Evolutionary conservation across 2,329 filamentous ascomycete species (phyloP).

Genomic region (Sporothrix euskadiensis): DNA sequence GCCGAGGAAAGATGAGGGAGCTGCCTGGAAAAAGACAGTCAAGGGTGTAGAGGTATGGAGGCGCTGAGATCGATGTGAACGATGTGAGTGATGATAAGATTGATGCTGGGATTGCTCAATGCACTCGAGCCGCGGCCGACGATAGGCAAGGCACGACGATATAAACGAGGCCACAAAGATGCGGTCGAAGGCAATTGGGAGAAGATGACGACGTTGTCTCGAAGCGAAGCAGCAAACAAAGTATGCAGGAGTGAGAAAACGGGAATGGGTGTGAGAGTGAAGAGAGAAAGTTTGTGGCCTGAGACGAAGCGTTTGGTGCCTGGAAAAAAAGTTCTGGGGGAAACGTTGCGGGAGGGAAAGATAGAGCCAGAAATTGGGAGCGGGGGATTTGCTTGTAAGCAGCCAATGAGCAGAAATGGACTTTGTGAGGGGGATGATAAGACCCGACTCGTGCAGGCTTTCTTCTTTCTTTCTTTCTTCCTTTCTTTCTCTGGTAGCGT

Average conservation of each 20-base stretch:
- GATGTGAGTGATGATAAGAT: background rate
- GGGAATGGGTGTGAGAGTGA: background rate
- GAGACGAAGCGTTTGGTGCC: slow-evolving; percentile 28
- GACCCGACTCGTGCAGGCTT: background rate
- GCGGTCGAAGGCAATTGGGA: background rate
- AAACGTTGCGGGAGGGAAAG: background rate
- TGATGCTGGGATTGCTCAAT: slow-evolving; percentile 6
- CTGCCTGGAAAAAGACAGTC: background rate
- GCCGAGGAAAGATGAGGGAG: background rate
- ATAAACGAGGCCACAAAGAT: background rate
- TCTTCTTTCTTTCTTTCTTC: background rate
- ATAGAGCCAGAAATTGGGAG: slow-evolving; percentile 14
- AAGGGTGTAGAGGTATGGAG: background rate
- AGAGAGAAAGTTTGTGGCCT: slow-evolving; percentile 30
- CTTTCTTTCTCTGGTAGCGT: background rate
- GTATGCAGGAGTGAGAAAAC: slow-evolving; percentile 26
- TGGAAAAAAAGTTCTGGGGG: slow-evolving; percentile 13
- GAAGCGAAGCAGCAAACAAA: slow-evolving; percentile 1
- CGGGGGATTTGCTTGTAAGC: slow-evolving; percentile 9
- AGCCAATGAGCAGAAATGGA: background rate
- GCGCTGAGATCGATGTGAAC: background rate
- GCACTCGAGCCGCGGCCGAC: background rate
- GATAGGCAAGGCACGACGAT: background rate
- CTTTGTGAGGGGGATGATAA: slow-evolving; percentile 24
- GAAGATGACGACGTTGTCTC: slow-evolving; percentile 12